These are phyloP conservation scores for Termitomyces sp. DNA, from an alignment of 768 basidiomycete genomes.

Conservation along the genomic window DNA sequence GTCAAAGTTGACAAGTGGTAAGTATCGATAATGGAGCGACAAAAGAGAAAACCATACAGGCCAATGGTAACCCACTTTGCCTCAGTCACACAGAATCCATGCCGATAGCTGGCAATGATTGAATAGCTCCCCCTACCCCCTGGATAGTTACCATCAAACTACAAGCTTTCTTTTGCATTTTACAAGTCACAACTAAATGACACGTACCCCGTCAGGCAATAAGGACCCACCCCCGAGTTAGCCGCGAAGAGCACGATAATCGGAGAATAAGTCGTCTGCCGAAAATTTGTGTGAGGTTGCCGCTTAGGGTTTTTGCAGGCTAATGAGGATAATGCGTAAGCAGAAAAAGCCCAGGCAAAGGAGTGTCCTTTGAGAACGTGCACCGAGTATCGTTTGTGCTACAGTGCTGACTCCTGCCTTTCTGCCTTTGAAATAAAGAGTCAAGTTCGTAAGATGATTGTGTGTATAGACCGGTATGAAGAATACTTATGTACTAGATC, in stretches of 20 bases:
- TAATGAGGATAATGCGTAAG: conserved; percentile 23
- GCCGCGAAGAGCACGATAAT: conserved; percentile 5
- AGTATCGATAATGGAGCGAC: not conserved
- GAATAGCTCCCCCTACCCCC: conserved; percentile 33
- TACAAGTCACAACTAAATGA: too few relatives aligned
- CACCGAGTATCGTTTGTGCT: conserved; percentile 25
- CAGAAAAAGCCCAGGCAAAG: conserved; percentile 24
- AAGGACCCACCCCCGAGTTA: conserved; percentile 14
- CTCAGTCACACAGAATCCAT: conserved; percentile 39
- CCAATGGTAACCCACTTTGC: conserved; percentile 36
- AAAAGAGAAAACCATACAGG: not conserved
- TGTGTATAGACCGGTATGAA: not conserved
- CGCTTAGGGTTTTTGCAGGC: conserved; percentile 28
- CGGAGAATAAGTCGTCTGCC: conserved; percentile 3
- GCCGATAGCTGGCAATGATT: conserved; percentile 37
- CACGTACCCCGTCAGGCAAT: conserved; percentile 32
- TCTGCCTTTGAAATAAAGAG: too few relatives aligned
- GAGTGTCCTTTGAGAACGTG: conserved; percentile 21
- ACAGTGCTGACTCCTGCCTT: conserved; percentile 25
- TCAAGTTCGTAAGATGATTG: not conserved
- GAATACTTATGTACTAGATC: conserved; percentile 6
- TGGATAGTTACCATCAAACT: conserved; percentile 27
- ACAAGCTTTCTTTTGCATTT: not conserved
- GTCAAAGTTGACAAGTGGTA: conserved; percentile 21
- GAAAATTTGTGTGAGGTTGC: conserved; percentile 26